A percentile compares a stretch with the other conserved stretches of the same genome.
Conservation (phyloP, 148 eudicot genomes). For the Cornus suecica region DNA sequence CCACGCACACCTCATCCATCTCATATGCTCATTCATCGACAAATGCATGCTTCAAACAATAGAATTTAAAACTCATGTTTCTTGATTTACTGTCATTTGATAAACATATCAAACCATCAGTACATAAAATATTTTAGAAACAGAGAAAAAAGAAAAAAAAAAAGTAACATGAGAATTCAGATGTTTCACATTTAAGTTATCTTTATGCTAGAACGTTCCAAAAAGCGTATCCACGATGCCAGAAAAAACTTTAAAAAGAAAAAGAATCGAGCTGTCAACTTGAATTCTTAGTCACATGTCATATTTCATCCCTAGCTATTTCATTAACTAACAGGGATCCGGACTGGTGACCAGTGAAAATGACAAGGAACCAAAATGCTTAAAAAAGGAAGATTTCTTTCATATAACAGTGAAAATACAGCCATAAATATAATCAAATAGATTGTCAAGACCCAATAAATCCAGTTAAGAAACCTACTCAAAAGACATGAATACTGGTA, state of each 20-base stretch:
- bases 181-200: not conserved
- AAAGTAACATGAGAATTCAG: not conserved
- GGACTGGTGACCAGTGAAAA: no score
- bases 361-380: no score
- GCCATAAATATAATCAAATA: not conserved
- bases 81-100: not conserved
- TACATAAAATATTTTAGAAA: not conserved
- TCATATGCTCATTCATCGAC: no score
- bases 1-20: no score
- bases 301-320: not conserved
- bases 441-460: slow-evolving; percentile 9
- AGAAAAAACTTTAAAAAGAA: not conserved
- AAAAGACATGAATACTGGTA: not conserved
- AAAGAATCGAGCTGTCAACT: not conserved
- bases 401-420: not conserved
- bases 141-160: not conserved
- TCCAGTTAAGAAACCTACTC: not conserved
- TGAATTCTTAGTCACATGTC: not conserved
- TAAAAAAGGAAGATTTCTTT: no score
- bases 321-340: not conserved
- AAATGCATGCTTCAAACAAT: not conserved
- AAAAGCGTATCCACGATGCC: not conserved
- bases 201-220: not conserved
- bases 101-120: not conserved
- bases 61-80: not conserved